A percentile compares a stretch with the other conserved stretches of the same genome.
Evolutionary conservation across 805 yeast genomes (phyloP).

Genomic region (Candida cerambycidarum): DNA sequence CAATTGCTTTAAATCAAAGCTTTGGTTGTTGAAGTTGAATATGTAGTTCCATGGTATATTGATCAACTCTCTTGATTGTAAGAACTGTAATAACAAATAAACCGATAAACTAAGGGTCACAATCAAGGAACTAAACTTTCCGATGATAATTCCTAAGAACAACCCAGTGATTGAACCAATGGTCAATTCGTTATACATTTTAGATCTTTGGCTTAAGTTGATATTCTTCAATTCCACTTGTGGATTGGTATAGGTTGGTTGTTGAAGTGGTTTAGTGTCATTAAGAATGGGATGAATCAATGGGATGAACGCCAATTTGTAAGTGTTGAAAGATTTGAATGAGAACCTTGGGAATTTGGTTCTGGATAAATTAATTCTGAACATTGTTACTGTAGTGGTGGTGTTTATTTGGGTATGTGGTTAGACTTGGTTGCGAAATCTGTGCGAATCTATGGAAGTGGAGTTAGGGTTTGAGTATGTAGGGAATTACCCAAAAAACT

Average conservation of each 20-base stretch:
- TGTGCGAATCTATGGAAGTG: not conserved
- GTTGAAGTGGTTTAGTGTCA: slow-evolving; percentile 9
- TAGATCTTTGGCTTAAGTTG: slow-evolving; percentile 22
- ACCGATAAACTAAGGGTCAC: slow-evolving; percentile 50
- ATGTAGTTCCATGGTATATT: slow-evolving; percentile 44
- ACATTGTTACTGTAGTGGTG: slow-evolving; percentile 5
- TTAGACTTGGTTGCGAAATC: slow-evolving; percentile 2
- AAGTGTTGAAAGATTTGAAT: slow-evolving; percentile 9
- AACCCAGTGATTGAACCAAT: slow-evolving; percentile 65
- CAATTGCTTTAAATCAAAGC: slow-evolving; percentile 49
- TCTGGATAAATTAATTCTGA: slow-evolving; percentile 12
- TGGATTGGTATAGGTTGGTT: not conserved
- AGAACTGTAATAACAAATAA: slow-evolving; percentile 48
- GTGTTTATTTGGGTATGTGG: not conserved
- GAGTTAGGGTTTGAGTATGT: too few species aligned
- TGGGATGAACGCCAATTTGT: slow-evolving; percentile 14
- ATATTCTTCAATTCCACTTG: not conserved
- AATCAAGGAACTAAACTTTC: slow-evolving; percentile 56
- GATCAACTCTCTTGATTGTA: slow-evolving; percentile 55
- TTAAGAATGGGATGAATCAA: slow-evolving; percentile 11
- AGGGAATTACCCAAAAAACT: too few species aligned
- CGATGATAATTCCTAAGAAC: slow-evolving; percentile 57
- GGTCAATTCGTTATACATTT: slow-evolving; percentile 55
- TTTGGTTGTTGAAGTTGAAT: slow-evolving; percentile 30
- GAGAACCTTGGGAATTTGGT: slow-evolving; percentile 14